Evolutionary conservation across 1,284 basidiomycete species (phyloP), one percentile per base, ranked within the genome.

Genomic region (Farysia itapuensis): DNA sequence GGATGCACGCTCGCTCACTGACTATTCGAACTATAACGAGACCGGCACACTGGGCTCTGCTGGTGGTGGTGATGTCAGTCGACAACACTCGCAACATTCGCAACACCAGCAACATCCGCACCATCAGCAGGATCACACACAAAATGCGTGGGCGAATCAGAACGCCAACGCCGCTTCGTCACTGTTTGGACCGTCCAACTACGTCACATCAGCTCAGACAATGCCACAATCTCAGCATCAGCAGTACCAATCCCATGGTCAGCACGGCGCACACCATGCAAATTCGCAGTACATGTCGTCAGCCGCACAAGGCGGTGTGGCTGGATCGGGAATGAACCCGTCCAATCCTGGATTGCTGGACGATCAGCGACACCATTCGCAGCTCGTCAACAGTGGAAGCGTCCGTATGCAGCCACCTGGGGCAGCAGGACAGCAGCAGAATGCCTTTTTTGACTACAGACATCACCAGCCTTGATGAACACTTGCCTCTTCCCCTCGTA

Each of bases 1-100:
- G 8, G 56, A 59, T 35, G 56, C 48, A 20, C n/a, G 34, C 5
- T 39, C 51, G 14, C 43, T 60, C 11, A 36, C 45, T 9, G 58
- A 56, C 21, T 61, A 61, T 30, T 47, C 51, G 21, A 48, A 41
- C 13, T 32, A 32, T 14, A 50, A 54, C 21, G 58, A 61, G n/a
- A 47, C 45, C 11, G 41, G 40, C 32, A 44, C 40, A 8, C 50
- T 61, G n/a, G 47, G 47, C 4, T 54, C 58, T 1, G 43, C 47
- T 5, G 31, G 35, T 11, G 40, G 40, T 2, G 48, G 45, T 7
- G 51, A 61, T 22, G 47, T 51, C 1, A 41, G 41, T 15, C 58
- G 47, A n/a, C 58, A 60, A 25, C 57, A 60, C 26, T 16, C 25
- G 26, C 25, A 29, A 7, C 37, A 39, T 11, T 20, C 25, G 26